Evolutionary conservation across 1,139 yeast genomes (phyloP).

Genomic region (Candida albicans): DNA sequence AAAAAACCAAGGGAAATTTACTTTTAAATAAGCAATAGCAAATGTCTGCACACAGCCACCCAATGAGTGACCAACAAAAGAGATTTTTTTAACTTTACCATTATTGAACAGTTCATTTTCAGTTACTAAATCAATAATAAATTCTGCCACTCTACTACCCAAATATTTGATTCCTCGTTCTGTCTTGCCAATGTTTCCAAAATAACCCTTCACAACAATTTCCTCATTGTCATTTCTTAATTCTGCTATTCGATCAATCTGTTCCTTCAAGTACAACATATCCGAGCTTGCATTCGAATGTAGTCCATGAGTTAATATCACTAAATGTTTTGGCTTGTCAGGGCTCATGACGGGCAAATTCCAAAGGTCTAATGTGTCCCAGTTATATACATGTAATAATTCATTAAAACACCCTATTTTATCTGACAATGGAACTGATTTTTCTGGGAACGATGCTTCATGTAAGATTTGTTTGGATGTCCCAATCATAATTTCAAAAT

Average conservation of each 20-base stretch:
- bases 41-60: slow-evolving; percentile 92
- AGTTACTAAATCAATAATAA: slow-evolving; percentile 58
- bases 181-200: slow-evolving; percentile 84
- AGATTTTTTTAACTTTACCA: slow-evolving; percentile 55
- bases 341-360: slow-evolving; percentile 49
- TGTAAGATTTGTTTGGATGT: slow-evolving; percentile 47
- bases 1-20: slow-evolving; percentile 74
- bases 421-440: slow-evolving; percentile 30
- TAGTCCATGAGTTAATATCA: slow-evolving; percentile 84
- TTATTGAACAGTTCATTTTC: slow-evolving; percentile 32
- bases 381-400: slow-evolving; percentile 42
- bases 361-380: slow-evolving; percentile 78
- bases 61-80: slow-evolving; percentile 88
- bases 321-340: slow-evolving; percentile 62
- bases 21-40: slow-evolving; percentile 73
- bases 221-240: slow-evolving; percentile 52
- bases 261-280: slow-evolving; percentile 82
- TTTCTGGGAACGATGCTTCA: slow-evolving; percentile 29
- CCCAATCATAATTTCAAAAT: slow-evolving; percentile 68
- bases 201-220: slow-evolving; percentile 76
- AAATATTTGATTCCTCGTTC: slow-evolving; percentile 87
- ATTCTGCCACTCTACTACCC: slow-evolving; percentile 82
- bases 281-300: slow-evolving; percentile 91
- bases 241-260: slow-evolving; percentile 54
- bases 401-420: slow-evolving; percentile 28